Base-by-base conservation (phyloP, 2,329 filamentous ascomycete species). In the Xylariaceae sp. region DNA sequence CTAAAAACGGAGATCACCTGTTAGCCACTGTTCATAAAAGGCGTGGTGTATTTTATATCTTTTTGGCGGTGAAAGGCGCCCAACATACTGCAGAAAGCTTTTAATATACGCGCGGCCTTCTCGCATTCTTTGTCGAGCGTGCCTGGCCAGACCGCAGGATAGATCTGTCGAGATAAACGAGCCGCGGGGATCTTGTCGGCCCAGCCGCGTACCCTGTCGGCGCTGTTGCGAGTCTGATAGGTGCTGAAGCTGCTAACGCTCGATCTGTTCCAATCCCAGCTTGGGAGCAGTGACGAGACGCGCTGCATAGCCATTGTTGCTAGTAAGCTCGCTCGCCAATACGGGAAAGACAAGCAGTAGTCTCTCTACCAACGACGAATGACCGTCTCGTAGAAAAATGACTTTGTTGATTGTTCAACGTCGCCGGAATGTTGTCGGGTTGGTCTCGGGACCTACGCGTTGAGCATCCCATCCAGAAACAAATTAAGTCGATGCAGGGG, bases 111-210 rank as follows among this genome's bases (percentile, higher is more conserved):
- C 60, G 92, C 91, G 51, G 92, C 90, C 77, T 96, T 96, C 75
- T 96, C 90, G 74, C 88, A 89, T 78, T 97, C 92, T 66, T 88
- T 88, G 72, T 96, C 92, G 55, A 96, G 79, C 1, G 87, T 88
- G 37, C 89, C 88, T 2, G 91, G 91, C 89, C 23, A 30, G 23
- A 30, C 23, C 4, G 23, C 89, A 94, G 69, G 93, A 93, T 23
- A 88, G 86, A 72, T 95, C 90, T 90, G 75, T 66, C 84, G 68
- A 37, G 68, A 65, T 13, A 62, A 86, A 60, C 79, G 82, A 69
- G 87, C 86, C 44, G 84, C 80, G 60, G 86, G 84, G 62, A 78
- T 72, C 72, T 74, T 65, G 67, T 74, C 70, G 65, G 77, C 73
- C 77, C 78, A 79, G 53, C 75, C 74, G 60, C 78, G 79, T 37